A percentile compares a stretch with the other conserved stretches of the same genome.
phyloP scores from a whole-genome alignment of 2,329 filamentous ascomycete species.

The Cephalotrichum gorgonifer region DNA sequence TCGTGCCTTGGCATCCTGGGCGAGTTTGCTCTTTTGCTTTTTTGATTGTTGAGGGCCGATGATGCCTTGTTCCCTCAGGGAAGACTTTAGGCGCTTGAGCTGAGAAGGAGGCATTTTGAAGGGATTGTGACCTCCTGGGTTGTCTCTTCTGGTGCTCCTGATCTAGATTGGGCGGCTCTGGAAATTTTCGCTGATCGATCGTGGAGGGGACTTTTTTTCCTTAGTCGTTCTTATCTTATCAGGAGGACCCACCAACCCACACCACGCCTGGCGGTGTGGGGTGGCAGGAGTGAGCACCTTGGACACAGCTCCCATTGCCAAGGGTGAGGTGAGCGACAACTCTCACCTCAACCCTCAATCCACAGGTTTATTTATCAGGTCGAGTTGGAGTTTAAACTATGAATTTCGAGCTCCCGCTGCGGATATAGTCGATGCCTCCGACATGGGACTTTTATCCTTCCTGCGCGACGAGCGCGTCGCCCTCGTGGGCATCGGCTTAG shows the following conservation, averaged over 20 bases:
- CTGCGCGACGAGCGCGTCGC: conserved; percentile 42
- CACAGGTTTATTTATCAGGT: neutral
- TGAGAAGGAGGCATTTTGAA: conserved; percentile 82
- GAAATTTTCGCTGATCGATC: no score
- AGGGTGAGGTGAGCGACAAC: neutral
- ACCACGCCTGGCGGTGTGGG: neutral
- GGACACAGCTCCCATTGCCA: neutral
- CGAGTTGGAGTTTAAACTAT: neutral
- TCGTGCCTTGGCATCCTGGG: conserved; percentile 53
- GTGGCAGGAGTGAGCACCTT: neutral
- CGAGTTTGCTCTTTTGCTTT: conserved; percentile 74
- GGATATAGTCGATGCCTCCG: neutral
- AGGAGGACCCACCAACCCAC: no score
- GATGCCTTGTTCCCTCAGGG: conserved; percentile 79
- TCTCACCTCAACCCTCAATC: neutral
- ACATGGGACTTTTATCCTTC: conserved; percentile 8
- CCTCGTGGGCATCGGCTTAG: conserved; percentile 42
- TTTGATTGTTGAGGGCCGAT: conserved; percentile 89
- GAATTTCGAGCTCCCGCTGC: neutral
- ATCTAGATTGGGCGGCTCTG: neutral
- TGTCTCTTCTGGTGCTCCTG: neutral
- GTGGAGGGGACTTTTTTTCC: conserved; percentile 7
- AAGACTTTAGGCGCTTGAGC: conserved; percentile 89
- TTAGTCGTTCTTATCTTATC: conserved; percentile 16
- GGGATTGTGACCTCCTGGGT: conserved; percentile 6